Base-by-base conservation (phyloP, 371 early-diverging fungal species). In the Apophysomyces variabilis region DNA sequence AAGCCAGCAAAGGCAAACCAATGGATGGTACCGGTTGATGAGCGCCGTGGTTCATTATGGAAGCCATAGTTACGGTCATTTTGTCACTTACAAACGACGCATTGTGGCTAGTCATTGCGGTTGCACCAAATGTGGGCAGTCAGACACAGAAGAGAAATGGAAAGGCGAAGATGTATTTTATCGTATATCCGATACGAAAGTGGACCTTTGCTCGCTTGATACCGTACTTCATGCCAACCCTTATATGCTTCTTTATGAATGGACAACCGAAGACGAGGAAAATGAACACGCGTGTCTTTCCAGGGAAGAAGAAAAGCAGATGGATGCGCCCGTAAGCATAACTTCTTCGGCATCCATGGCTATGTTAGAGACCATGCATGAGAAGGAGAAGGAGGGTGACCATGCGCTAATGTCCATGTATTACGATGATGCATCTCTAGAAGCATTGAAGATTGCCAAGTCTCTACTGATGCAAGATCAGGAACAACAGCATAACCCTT, bases 221-320 rank as follows among this genome's bases (percentile, higher is more conserved):
- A 87, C 85, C 75, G 95, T 87, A 5, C 70, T 92, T 54, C 69
- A 80, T n/a, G 79, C 90, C 6, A 92, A 93, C 74, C 95, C 92
- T 0, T 96, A 95, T 68, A 92, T 97, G 93, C 82, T 96, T n/a
- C 79, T 96, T 37, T 97, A 96, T 71, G 96, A 97, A 67, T 61
- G 66, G 2, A 41, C 69, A 12, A 66, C 70, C 5, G 14, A 41
- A 0, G 50, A 46, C 4, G 32, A 43, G 54, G 1, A 35, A 50
- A 1, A 38, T 37, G 13, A 39, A 54, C 46, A 13, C 1, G 46
- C 46, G 16, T 54, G 63, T 38, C 38, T 36, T 62, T 35, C 35
- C 38, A 38, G 38, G 36, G 41, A 54, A 26, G 26, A 26, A 26
- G 2, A 26, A 26, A 26, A 26, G 26, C 26, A 26, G 26, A 26